Conservation (phyloP, 345 rosid species). For the Aethionema arabicum region DNA sequence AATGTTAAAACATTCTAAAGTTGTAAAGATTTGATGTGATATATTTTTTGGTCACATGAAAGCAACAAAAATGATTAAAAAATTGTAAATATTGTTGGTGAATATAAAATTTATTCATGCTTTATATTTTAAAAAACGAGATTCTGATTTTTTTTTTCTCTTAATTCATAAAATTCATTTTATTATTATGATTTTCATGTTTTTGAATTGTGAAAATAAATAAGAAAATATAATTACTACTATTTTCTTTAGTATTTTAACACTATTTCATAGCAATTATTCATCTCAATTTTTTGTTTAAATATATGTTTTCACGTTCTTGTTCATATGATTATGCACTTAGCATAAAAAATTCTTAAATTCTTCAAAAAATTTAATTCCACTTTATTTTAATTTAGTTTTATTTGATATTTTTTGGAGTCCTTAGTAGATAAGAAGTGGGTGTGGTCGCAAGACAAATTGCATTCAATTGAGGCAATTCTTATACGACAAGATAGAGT, state of each 20-base stretch:
- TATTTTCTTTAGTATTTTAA: no score
- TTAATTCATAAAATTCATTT: no score
- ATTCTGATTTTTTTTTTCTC: no score
- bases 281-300: no score
- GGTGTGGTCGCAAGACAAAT: conserved; percentile 35
- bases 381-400: conserved; percentile 9
- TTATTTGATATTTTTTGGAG: conserved; percentile 1
- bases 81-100: background rate
- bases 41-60: background rate
- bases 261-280: no score
- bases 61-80: no score
- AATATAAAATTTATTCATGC: background rate
- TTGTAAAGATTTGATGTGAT: conserved; percentile 7
- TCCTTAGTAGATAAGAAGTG: conserved; percentile 30
- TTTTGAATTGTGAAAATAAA: no score
- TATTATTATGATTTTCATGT: no score
- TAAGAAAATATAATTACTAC: no score
- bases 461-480: conserved; percentile 40
- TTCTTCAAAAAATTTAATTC: conserved; percentile 22
- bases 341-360: conserved; percentile 13
- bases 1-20: background rate
- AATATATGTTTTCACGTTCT: no score
- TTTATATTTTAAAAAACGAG: background rate
- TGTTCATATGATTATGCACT: background rate
- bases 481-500: conserved; percentile 28